Evolutionary conservation across 805 yeast genomes (phyloP).

Genomic region (Yarrowia osloensis): DNA sequence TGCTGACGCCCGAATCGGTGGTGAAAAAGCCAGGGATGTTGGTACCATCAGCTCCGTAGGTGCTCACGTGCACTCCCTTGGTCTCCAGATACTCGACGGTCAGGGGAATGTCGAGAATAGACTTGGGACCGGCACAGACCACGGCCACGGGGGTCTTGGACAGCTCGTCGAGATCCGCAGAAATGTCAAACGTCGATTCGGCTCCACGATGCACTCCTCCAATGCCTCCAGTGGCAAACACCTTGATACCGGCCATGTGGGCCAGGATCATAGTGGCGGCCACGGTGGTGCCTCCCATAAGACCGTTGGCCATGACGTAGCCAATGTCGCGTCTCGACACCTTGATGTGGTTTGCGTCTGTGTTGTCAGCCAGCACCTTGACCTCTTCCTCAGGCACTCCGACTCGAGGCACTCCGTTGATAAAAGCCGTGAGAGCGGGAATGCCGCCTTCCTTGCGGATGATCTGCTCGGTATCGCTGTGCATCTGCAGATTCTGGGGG

Average conservation of each 20-base stretch:
- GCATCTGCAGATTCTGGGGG: conserved; percentile 76
- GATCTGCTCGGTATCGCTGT: conserved; percentile 60
- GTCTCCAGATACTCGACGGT: conserved; percentile 89
- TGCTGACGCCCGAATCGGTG: conserved; percentile 67
- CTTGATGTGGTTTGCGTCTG: conserved; percentile 47
- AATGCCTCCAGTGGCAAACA: conserved; percentile 90
- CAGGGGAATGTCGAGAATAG: conserved; percentile 74
- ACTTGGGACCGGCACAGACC: conserved; percentile 91
- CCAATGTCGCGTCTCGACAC: conserved; percentile 82
- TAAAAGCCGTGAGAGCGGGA: conserved; percentile 84
- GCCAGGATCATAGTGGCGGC: conserved; percentile 87
- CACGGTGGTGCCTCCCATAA: conserved; percentile 88
- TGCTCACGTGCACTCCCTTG: conserved; percentile 84
- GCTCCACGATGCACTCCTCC: conserved; percentile 90
- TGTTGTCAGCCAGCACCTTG: conserved; percentile 50
- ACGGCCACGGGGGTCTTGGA: conserved; percentile 83
- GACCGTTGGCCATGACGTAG: conserved; percentile 58
- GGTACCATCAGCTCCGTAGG: conserved; percentile 55
- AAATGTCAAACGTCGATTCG: conserved; percentile 71
- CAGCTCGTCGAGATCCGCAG: conserved; percentile 85
- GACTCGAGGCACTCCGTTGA: conserved; percentile 69
- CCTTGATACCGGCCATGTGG: conserved; percentile 69
- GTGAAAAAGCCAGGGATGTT: conserved; percentile 81
- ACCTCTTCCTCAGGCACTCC: conserved; percentile 59
- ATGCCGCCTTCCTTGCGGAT: conserved; percentile 65